Conservation (phyloP, 2,329 filamentous ascomycete species). For the Fonsecaea nubica region DNA sequence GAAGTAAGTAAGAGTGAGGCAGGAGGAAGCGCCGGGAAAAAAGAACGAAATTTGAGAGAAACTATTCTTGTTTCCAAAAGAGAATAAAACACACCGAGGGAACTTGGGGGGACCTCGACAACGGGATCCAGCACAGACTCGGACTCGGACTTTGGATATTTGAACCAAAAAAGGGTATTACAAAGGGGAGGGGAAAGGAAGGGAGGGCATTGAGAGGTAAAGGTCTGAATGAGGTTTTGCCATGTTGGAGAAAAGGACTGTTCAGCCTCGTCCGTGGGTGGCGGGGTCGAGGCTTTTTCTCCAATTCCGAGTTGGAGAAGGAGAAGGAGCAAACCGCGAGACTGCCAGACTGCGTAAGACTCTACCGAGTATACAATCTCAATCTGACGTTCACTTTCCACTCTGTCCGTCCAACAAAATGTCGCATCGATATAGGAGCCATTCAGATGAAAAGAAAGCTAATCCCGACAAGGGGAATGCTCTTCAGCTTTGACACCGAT, state of each 20-base stretch:
- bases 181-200: background rate
- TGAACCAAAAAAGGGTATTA: background rate
- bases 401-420: too few species aligned
- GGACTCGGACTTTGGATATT: too few species aligned
- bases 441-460: too few species aligned
- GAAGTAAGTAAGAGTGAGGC: too few species aligned
- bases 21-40: too few species aligned
- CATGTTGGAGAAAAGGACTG: constrained; percentile 13
- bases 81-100: too few species aligned
- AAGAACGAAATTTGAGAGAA: too few species aligned
- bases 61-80: too few species aligned
- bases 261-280: constrained; percentile 10
- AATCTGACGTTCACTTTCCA: too few species aligned
- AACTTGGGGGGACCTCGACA: too few species aligned
- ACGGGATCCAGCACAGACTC: too few species aligned
- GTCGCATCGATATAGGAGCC: too few species aligned
- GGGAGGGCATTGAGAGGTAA: background rate
- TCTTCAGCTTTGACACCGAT: background rate
- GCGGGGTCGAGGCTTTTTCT: constrained; percentile 2
- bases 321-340: background rate
- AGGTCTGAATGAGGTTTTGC: background rate
- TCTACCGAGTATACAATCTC: background rate
- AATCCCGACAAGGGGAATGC: background rate
- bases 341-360: background rate
- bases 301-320: constrained; percentile 9